phyloP scores from a whole-genome alignment of 164 flowering plant genomes.

The Pachysandra terminalis region DNA sequence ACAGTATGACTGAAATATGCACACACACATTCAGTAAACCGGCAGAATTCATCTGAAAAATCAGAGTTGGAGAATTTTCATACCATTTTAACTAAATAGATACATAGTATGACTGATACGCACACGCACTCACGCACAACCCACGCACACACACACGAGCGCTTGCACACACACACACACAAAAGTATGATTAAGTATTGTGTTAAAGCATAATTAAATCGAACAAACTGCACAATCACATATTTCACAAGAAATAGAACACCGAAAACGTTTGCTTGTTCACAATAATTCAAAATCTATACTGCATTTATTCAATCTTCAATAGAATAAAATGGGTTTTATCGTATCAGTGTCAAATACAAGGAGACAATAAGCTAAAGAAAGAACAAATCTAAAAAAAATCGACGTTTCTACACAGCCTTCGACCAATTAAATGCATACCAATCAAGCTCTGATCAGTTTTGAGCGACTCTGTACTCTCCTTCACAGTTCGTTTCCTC shows the following conservation, averaged over 20 bases:
- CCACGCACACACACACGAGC: too few relatives aligned
- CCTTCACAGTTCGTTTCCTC: constrained; percentile 30
- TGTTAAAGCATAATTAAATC: too few relatives aligned
- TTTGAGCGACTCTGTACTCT: constrained; percentile 6
- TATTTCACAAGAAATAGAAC: not conserved
- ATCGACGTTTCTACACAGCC: not conserved
- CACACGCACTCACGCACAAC: too few relatives aligned
- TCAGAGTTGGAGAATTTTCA: too few relatives aligned
- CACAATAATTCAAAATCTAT: not conserved
- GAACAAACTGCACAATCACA: too few relatives aligned
- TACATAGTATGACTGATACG: too few relatives aligned
- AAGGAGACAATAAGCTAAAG: not conserved
- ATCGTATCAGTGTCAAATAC: not conserved
- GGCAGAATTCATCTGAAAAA: too few relatives aligned
- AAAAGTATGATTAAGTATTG: too few relatives aligned
- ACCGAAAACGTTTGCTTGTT: not conserved
- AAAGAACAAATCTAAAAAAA: not conserved
- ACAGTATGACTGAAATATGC: too few relatives aligned
- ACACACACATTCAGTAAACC: too few relatives aligned
- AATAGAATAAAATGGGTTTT: not conserved
- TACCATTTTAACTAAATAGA: too few relatives aligned
- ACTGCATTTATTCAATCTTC: not conserved
- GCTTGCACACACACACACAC: too few relatives aligned
- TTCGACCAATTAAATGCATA: constrained; percentile 7
- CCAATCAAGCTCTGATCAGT: constrained; percentile 50